These are phyloP conservation scores for Metschnikowia matae DNA, from an alignment of 805 yeast species.

Conservation along the genomic window DNA sequence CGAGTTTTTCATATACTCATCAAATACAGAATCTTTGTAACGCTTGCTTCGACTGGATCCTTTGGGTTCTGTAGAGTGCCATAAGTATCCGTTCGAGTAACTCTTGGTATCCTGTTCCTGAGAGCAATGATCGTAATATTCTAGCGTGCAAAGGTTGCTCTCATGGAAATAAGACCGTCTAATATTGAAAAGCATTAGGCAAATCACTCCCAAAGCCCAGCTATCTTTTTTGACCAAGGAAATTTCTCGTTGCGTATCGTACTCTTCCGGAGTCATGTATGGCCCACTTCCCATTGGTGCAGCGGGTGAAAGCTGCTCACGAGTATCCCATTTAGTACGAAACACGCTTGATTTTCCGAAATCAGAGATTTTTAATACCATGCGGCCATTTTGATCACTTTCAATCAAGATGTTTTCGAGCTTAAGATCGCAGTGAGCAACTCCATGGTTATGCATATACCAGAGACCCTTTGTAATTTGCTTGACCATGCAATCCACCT, in stretches of 20 bases:
- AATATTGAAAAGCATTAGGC: conserved; percentile 28
- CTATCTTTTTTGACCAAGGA: conserved; percentile 81
- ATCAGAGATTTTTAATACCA: conserved; percentile 48
- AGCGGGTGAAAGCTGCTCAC: conserved; percentile 40
- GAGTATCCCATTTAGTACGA: conserved; percentile 80
- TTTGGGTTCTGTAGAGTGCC: conserved; percentile 29
- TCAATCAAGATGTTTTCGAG: conserved; percentile 74
- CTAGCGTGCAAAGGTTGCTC: conserved; percentile 12
- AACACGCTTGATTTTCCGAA: conserved; percentile 92
- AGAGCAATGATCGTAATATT: conserved; percentile 14
- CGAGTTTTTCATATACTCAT: conserved; percentile 42
- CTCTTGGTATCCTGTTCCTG: conserved; percentile 15
- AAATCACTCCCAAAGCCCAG: conserved; percentile 77
- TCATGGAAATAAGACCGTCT: conserved; percentile 25
- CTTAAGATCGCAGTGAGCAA: conserved; percentile 89
- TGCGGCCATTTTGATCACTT: conserved; percentile 28
- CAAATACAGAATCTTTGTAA: conserved; percentile 30
- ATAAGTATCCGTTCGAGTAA: conserved; percentile 26
- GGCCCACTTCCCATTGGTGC: conserved; percentile 89
- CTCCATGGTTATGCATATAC: conserved; percentile 87
- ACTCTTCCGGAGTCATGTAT: conserved; percentile 91
- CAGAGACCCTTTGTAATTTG: conserved; percentile 78
- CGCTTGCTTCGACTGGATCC: conserved; percentile 8
- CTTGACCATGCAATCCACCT: conserved; percentile 86
- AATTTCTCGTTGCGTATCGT: conserved; percentile 35